A percentile compares a stretch with the other conserved stretches of the same genome.
Conservation (phyloP, 1,284 basidiomycete species). For the Porogramme epimiltina region DNA sequence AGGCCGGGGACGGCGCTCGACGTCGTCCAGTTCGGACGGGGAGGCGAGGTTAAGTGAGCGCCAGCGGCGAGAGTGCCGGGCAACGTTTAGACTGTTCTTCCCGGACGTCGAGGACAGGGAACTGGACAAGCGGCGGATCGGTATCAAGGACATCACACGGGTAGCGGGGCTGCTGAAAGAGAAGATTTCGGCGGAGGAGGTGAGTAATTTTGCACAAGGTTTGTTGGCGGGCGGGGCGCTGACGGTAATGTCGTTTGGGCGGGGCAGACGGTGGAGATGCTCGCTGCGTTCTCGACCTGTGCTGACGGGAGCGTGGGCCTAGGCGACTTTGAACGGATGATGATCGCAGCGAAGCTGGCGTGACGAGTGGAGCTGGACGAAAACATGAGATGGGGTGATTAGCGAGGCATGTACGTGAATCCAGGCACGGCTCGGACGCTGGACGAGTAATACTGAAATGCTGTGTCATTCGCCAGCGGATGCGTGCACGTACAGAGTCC, state of each 20-base stretch:
- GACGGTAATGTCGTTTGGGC: not conserved
- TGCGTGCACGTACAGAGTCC: too few relatives aligned
- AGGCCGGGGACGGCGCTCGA: not conserved
- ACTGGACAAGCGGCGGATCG: slow-evolving; percentile 52
- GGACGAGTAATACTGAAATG: not conserved
- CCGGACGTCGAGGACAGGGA: slow-evolving; percentile 45
- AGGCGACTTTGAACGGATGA: slow-evolving; percentile 73
- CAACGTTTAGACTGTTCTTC: slow-evolving; percentile 71
- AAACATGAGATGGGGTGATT: slow-evolving; percentile 40
- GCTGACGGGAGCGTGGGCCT: slow-evolving; percentile 66
- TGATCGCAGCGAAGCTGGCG: slow-evolving; percentile 55
- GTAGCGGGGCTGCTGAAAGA: slow-evolving; percentile 63
- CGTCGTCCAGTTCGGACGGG: not conserved
- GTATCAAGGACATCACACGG: slow-evolving; percentile 62
- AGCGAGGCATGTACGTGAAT: not conserved
- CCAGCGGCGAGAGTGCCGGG: slow-evolving; percentile 55
- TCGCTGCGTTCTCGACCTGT: slow-evolving; percentile 67
- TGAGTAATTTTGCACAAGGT: slow-evolving; percentile 32
- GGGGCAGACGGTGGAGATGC: slow-evolving; percentile 71
- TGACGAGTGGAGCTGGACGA: slow-evolving; percentile 10
- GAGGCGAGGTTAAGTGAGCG: slow-evolving; percentile 41
- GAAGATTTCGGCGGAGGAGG: slow-evolving; percentile 71
- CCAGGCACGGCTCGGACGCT: not conserved
- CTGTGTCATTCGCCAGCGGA: not conserved
- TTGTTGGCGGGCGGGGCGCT: not conserved